Conservation (phyloP, 1,284 basidiomycete genomes). For the Agaricales sp. region DNA sequence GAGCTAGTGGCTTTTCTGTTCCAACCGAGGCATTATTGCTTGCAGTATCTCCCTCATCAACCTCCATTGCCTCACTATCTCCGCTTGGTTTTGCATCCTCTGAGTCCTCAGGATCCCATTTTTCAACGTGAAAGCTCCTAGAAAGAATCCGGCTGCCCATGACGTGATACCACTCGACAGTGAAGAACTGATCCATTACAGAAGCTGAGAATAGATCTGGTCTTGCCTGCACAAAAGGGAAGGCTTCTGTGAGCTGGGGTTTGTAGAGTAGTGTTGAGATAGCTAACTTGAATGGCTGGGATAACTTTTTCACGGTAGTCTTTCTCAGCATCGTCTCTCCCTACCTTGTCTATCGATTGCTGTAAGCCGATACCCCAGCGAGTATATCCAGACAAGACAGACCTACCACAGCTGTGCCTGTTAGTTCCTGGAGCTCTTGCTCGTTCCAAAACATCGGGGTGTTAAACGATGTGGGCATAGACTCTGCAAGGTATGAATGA, state of each 20-base stretch:
- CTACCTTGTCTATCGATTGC: constrained; percentile 65
- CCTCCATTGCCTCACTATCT: constrained; percentile 30
- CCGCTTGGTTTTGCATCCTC: constrained; percentile 26
- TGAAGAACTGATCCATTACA: constrained; percentile 44
- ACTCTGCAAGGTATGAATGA: constrained; percentile 23
- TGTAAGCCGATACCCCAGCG: constrained; percentile 7
- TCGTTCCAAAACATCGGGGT: constrained; percentile 95
- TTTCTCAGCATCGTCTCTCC: constrained; percentile 72
- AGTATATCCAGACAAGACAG: constrained; percentile 27
- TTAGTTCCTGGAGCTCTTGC: constrained; percentile 66
- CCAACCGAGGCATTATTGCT: constrained; percentile 11
- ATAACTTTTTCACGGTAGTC: constrained; percentile 61
- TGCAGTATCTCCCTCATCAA: constrained; percentile 25
- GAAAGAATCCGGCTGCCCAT: constrained; percentile 94
- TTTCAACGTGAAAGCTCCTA: constrained; percentile 76
- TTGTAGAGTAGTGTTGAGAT: too few species aligned
- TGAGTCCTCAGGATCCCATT: constrained; percentile 33
- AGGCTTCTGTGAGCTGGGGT: constrained; percentile 3
- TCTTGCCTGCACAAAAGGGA: constrained; percentile 37
- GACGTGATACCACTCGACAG: constrained; percentile 73
- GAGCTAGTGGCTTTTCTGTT: too few species aligned
- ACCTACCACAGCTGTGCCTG: constrained; percentile 84
- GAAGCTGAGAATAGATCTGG: constrained; percentile 60
- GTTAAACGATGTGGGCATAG: constrained; percentile 67
- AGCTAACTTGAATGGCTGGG: constrained; percentile 54